These are phyloP conservation scores for Cicer bijugum DNA, from an alignment of 306 rosid genomes.

Conservation along the genomic window DNA sequence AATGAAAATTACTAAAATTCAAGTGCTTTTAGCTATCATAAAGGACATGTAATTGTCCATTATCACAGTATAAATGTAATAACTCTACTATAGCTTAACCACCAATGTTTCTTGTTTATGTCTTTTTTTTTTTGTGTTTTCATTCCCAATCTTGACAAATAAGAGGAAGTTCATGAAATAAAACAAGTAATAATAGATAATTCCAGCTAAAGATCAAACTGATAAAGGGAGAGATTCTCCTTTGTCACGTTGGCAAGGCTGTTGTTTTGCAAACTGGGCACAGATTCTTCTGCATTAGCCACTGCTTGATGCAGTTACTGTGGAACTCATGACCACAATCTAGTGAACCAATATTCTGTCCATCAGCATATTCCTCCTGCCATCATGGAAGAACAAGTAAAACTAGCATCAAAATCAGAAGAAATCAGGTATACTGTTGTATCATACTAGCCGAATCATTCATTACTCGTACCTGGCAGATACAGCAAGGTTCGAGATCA, in stretches of 20 bases:
- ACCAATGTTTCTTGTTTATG: constrained; percentile 43
- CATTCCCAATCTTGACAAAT: constrained; percentile 21
- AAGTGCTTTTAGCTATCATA: constrained; percentile 37
- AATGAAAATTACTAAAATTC: constrained; percentile 35
- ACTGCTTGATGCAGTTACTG: constrained; percentile 75
- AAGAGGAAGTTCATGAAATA: constrained; percentile 41
- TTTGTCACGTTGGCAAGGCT: constrained; percentile 61
- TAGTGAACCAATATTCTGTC: constrained; percentile 69
- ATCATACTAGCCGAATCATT: constrained; percentile 13
- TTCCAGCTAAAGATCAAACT: constrained; percentile 34
- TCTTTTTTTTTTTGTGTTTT: constrained; percentile 1
- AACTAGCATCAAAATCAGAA: constrained; percentile 24
- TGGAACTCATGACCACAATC: constrained; percentile 94
- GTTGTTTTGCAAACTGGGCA: constrained; percentile 91
- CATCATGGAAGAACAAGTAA: constrained; percentile 29
- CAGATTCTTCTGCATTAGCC: constrained; percentile 84
- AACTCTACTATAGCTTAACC: constrained; percentile 21
- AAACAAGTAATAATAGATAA: constrained; percentile 24
- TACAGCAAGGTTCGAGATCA: constrained; percentile 79
- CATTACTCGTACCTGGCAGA: constrained; percentile 70
- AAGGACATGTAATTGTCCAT: constrained; percentile 42
- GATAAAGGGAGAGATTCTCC: constrained; percentile 35
- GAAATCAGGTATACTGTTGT: constrained; percentile 9
- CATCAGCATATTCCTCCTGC: constrained; percentile 74
- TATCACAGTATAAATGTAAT: constrained; percentile 34